phyloP scores from a whole-genome alignment of 352 stramenopile genomes.

The Chrysophaeum taylorii region DNA sequence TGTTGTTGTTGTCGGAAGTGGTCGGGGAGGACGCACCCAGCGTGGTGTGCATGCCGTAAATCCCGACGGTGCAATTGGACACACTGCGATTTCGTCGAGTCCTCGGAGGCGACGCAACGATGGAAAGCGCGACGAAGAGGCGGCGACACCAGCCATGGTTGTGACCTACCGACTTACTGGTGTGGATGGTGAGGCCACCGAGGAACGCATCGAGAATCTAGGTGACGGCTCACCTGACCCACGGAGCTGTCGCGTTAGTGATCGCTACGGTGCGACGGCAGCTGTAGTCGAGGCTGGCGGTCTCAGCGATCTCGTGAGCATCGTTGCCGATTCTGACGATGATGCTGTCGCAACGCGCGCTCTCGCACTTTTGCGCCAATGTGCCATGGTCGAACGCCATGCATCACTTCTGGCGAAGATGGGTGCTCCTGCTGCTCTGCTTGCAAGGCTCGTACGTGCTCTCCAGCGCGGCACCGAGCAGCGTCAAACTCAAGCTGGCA shows the following conservation, averaged over 20 bases:
- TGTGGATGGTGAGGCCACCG: slow-evolving; percentile 66
- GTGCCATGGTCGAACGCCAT: neutral
- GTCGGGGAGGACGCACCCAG: no score
- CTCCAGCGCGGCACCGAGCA: neutral
- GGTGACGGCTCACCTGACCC: slow-evolving; percentile 4
- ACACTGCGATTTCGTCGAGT: no score
- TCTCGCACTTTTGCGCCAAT: neutral
- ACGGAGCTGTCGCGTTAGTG: no score
- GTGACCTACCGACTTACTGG: slow-evolving; percentile 62
- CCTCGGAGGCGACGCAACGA: no score
- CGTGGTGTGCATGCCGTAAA: no score
- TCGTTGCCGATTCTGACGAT: neutral
- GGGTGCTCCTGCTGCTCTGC: neutral
- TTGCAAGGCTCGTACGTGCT: neutral
- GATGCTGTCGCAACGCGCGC: neutral
- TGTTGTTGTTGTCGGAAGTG: no score
- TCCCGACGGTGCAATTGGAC: no score
- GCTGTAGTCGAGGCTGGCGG: neutral
- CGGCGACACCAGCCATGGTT: slow-evolving; percentile 51
- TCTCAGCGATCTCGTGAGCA: neutral
- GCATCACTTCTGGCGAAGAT: neutral
- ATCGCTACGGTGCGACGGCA: neutral
- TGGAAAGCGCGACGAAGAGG: no score
- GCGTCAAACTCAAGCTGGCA: no score
- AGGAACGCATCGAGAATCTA: slow-evolving; percentile 54